Conservation (phyloP, 495 filamentous ascomycete species). For the Penicillium parvum region DNA sequence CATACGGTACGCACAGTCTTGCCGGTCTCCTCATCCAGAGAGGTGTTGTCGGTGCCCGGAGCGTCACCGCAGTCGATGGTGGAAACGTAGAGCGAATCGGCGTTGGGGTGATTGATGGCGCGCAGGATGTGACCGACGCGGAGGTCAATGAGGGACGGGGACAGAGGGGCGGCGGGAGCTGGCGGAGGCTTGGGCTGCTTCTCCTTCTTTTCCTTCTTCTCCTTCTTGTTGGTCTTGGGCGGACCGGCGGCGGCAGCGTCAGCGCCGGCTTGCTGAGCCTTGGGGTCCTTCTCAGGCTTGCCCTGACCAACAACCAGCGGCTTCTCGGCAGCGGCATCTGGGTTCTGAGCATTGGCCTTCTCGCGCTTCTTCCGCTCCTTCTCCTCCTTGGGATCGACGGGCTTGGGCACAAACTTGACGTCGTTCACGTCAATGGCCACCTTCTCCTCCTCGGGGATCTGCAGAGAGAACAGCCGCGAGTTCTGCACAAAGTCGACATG, state of each 20-base stretch:
- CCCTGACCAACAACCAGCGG: constrained; percentile 33
- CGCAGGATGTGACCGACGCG: constrained; percentile 96
- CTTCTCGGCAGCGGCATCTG: constrained; percentile 35
- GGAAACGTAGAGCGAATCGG: constrained; percentile 90
- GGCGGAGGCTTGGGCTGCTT: constrained; percentile 62
- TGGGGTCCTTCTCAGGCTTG: constrained; percentile 38
- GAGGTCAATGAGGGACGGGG: constrained; percentile 85
- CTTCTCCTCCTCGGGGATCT: constrained; percentile 70
- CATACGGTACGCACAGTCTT: constrained; percentile 91
- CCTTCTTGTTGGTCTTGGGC: constrained; percentile 43
- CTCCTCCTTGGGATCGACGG: constrained; percentile 78
- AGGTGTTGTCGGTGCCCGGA: constrained; percentile 79
- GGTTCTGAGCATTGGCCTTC: constrained; percentile 58
- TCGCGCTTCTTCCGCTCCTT: constrained; percentile 87
- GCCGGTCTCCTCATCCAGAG: constrained; percentile 69
- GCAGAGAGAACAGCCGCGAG: constrained; percentile 68
- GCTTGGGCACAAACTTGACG: constrained; percentile 75
- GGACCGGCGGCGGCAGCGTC: constrained; percentile 40
- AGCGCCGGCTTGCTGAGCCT: too few relatives aligned
- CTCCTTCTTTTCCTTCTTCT: constrained; percentile 73
- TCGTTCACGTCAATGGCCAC: constrained; percentile 73
- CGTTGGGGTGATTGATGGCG: constrained; percentile 91
- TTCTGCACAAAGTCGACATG: constrained; percentile 95
- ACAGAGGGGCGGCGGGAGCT: constrained; percentile 63
- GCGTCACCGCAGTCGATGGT: constrained; percentile 95